Evolutionary conservation across 73 alveolate genomes (phyloP), one percentile per base, ranked within the genome.

Genomic region (Tetrahymena malaccensis): DNA sequence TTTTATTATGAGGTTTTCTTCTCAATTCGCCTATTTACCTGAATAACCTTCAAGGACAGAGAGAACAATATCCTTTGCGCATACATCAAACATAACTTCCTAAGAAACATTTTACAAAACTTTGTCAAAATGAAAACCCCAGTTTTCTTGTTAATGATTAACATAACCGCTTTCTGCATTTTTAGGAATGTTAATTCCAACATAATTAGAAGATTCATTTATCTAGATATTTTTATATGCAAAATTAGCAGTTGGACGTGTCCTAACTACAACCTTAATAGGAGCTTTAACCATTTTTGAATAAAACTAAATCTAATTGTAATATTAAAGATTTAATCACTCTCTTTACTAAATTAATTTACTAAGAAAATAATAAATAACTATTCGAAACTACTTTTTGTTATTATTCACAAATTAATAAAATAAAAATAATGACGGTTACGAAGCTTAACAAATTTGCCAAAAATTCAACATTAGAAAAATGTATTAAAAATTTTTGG

Each of bases 61-160:
- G 35, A 96, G 97, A 25, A 96, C 96, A 55, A 96, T 38, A 40
- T 96, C 98, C 44, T 96, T 85, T 16, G 96, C 98, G 50, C 99
- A 97, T 7, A 97, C 94, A 44, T 98, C 99, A 94, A 96, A 98
- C 85, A 97, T 98, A 94, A 98, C 99, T 85, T 98, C 99, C 93
- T 99, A 98, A 94, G 99, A 94, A 4, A 99, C 99, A 96, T 99
- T 99, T 93, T 98, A 98, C 35, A 99, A 98, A 22, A 99, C 98
- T 97, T 98, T 99, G 94, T 99, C 99, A 96, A 99, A 99, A 94
- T 98, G 98, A 98, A 99, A 99, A 96, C 99, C 99, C 99, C 99
- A 99, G 34, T 99, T 97, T 95, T 99, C 99, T 58, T 98, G 97
- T 97, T 99, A 99, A 96, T 99, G 99, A 97, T 99, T 99, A 70